phyloP scores from a whole-genome alignment of 495 filamentous ascomycete species.

The Neurospora sp. region DNA sequence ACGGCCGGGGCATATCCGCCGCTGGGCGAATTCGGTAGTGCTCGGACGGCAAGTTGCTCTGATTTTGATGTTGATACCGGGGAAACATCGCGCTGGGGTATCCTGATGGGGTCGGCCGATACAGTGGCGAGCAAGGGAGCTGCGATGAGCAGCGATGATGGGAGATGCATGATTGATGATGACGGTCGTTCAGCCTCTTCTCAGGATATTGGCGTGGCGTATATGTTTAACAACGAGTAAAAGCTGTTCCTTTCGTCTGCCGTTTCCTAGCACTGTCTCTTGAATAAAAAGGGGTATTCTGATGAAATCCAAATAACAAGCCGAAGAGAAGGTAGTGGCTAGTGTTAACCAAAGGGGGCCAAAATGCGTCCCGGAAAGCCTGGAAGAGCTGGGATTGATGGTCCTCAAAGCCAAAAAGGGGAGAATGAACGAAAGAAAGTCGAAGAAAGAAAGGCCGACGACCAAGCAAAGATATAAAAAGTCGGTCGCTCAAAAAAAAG shows the following conservation, averaged over 20 bases:
- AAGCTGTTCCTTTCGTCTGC: neutral
- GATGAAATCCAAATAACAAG: neutral
- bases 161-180: constrained; percentile 4
- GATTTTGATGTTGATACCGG: neutral
- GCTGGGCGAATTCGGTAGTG: constrained; percentile 43
- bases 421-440: neutral
- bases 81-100: neutral
- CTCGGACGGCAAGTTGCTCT: constrained; percentile 17
- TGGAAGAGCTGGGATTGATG: neutral
- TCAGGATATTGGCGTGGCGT: neutral
- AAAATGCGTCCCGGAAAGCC: neutral
- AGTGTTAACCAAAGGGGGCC: neutral
- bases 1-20: constrained; percentile 44
- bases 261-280: neutral
- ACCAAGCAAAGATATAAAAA: neutral
- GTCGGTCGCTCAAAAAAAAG: neutral
- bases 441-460: neutral
- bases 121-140: neutral
- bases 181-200: neutral
- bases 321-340: neutral
- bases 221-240: neutral
- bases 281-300: neutral
- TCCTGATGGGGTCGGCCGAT: constrained; percentile 12
- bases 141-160: constrained; percentile 4
- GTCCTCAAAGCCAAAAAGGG: neutral